These are phyloP conservation scores for Termitomyces bulborhizus DNA, from an alignment of 768 basidiomycete genomes.

Conservation along the genomic window DNA sequence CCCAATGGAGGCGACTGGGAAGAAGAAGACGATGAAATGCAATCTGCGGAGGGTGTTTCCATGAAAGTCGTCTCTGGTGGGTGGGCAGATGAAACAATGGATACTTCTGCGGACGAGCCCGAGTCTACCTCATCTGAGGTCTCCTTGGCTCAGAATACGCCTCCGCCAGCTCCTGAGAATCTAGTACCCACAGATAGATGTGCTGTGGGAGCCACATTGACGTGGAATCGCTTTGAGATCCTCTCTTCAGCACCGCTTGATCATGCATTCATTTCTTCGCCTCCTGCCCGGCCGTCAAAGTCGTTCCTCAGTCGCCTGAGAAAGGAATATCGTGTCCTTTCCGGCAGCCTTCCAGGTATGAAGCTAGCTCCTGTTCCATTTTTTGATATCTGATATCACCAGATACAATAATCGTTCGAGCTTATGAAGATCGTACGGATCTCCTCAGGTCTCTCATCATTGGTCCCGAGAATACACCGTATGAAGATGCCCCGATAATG, in stretches of 20 bases:
- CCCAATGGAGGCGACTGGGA: slow-evolving; percentile 36
- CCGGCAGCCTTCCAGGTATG: slow-evolving; percentile 77
- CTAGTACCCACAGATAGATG: not conserved
- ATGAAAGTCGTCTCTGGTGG: slow-evolving; percentile 15
- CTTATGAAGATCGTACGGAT: slow-evolving; percentile 87
- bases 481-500: slow-evolving; percentile 89
- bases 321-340: slow-evolving; percentile 78
- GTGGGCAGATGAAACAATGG: slow-evolving; percentile 13
- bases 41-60: slow-evolving; percentile 11
- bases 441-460: slow-evolving; percentile 85
- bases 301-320: slow-evolving; percentile 69
- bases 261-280: slow-evolving; percentile 69
- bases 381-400: not conserved
- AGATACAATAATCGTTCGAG: slow-evolving; percentile 87
- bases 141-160: not conserved
- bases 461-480: slow-evolving; percentile 93
- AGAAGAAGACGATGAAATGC: slow-evolving; percentile 24
- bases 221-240: slow-evolving; percentile 82
- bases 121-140: not conserved
- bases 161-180: no score
- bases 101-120: not conserved
- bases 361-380: not conserved
- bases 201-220: slow-evolving; percentile 21
- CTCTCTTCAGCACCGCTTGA: slow-evolving; percentile 71
- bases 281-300: slow-evolving; percentile 61